Evolutionary conservation across 2,329 filamentous ascomycete species (phyloP), one percentile per base, ranked within the genome.

Genomic region (Ustulina deusta): DNA sequence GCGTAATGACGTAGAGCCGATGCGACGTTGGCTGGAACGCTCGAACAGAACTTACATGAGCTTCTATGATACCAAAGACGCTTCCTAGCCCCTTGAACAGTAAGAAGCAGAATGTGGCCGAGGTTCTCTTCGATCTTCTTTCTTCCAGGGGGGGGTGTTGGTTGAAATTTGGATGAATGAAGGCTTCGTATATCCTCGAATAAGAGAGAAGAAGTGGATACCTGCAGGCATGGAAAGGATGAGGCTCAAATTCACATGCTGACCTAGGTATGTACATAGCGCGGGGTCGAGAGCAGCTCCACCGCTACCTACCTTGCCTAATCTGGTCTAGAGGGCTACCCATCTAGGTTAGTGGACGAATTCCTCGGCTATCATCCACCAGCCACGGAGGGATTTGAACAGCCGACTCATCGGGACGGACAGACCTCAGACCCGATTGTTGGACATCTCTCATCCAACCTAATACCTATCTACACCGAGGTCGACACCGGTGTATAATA

Each of bases 151-250:
- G 17, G 22, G 0, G 46, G 44, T 34, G n/a, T 5, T 4, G n/a
- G n/a, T 51, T 57, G 44, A 40, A 25, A 20, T 29, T 51, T 27
- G 10, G 56, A 44, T 44, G 34, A 57, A 34, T 3, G 34, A 38
- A 38, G 13, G 25, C 34, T 63, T 68, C 68, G 72, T 72, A 71
- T 66, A 51, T 63, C 61, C 54, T 71, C 70, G 63, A 73, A 69
- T 73, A 34, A 66, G 67, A 73, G 49, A 32, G 17, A 54, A 32
- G 17, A 54, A 54, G 65, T 63, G 48, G 57, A 57, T 44, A 60
- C 55, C 20, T 32, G 36, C 34, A 17, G 6, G 10, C 20, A 2
- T 32, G 11, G 22, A 57, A 46, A 4, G 44, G n/a, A 59, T 61
- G 63, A 65, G 57, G 38, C 48, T 65, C 55, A 49, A 36, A 17